Evolutionary conservation across 1,139 yeast genomes (phyloP).

Genomic region (Saccharomyces hybrid): DNA sequence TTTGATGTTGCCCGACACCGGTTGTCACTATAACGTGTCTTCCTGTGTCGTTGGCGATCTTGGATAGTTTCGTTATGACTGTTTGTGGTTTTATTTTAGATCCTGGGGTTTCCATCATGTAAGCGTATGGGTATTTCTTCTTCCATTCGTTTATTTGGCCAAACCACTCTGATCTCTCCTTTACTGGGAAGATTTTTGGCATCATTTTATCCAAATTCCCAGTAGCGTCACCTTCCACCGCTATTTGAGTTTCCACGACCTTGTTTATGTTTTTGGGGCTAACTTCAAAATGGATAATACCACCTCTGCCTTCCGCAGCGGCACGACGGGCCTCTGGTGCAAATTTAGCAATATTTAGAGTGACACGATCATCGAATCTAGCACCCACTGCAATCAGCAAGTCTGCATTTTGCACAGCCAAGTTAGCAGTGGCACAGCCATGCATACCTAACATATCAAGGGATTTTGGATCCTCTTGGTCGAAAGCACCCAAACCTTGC

Average conservation of each 20-base stretch:
- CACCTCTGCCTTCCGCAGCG: conserved; percentile 83
- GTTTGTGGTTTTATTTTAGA: conserved; percentile 91
- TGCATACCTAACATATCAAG: conserved; percentile 98
- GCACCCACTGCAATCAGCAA: conserved; percentile 92
- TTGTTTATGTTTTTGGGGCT: conserved; percentile 94
- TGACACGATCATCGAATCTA: conserved; percentile 96
- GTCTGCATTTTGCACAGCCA: conserved; percentile 90
- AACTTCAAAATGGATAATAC: conserved; percentile 92
- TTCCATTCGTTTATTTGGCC: conserved; percentile 71
- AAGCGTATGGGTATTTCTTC: conserved; percentile 74
- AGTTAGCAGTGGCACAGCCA: conserved; percentile 90
- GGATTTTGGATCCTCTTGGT: conserved; percentile 84
- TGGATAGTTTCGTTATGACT: conserved; percentile 67
- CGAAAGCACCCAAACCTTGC: conserved; percentile 91
- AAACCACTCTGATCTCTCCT: conserved; percentile 74
- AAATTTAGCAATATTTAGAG: conserved; percentile 75
- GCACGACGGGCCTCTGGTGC: conserved; percentile 93
- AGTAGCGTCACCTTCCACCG: conserved; percentile 93
- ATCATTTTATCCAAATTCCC: conserved; percentile 63
- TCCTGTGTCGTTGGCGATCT: conserved; percentile 55
- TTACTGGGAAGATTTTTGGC: conserved; percentile 59
- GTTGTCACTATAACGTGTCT: conserved; percentile 85
- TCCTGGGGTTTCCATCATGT: conserved; percentile 68
- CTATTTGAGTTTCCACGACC: conserved; percentile 95
- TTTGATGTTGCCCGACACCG: conserved; percentile 99